phyloP scores from a whole-genome alignment of 139 green algal genomes.

The Coelastrella sp. region DNA sequence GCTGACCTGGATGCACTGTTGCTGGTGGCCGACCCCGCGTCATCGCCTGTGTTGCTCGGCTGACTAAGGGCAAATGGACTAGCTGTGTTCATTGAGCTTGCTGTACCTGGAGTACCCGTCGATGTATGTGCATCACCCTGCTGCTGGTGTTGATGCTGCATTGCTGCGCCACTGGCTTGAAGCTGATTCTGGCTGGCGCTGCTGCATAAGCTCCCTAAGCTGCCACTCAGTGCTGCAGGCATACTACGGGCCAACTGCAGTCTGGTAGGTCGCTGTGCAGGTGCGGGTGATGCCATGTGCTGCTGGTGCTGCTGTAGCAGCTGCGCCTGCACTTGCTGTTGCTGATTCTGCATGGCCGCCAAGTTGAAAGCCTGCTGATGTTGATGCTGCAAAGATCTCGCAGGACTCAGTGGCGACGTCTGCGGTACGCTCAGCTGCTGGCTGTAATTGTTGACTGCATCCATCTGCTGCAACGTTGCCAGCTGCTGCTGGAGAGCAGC shows the following conservation, averaged over 20 bases:
- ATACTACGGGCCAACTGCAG: slow-evolving; percentile 26
- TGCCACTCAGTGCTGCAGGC: not conserved
- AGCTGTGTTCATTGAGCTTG: not conserved
- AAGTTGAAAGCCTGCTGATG: slow-evolving; percentile 13
- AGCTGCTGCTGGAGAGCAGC: slow-evolving; percentile 2
- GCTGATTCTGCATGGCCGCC: slow-evolving; percentile 15
- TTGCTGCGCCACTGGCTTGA: not conserved
- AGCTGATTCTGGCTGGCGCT: not conserved
- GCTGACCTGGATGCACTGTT: not conserved
- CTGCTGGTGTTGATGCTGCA: slow-evolving; percentile 11
- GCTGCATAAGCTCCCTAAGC: not conserved
- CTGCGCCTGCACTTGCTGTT: slow-evolving; percentile 37
- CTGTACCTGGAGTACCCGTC: not conserved
- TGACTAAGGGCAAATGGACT: slow-evolving; percentile 1
- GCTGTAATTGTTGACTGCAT: not conserved
- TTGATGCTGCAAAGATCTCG: not conserved
- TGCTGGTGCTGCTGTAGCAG: not conserved
- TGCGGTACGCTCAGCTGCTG: not conserved
- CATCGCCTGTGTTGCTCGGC: not conserved
- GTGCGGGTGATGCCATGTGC: not conserved
- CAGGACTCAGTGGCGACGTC: not conserved
- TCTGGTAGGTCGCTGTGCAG: not conserved
- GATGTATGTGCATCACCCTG: not conserved
- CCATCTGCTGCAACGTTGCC: slow-evolving; percentile 29
- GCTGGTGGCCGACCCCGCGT: not conserved